Evolutionary conservation across 1,284 basidiomycete species (phyloP), one percentile per base, ranked within the genome.

Genomic region (Sanghuangporus weigelae): DNA sequence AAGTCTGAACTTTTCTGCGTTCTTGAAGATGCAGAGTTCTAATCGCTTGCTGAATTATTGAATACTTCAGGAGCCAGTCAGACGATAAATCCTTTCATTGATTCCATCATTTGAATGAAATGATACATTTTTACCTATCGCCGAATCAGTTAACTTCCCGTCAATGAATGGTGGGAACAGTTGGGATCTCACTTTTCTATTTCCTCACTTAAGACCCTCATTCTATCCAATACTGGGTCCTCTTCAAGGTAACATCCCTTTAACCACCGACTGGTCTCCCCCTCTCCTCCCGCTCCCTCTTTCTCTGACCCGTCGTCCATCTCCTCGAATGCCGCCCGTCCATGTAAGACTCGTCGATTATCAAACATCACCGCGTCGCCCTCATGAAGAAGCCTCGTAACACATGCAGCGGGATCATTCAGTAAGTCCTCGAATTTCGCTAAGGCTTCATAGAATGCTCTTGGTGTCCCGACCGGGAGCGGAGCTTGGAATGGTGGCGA

Each of bases 401-500:
- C 91, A 40, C 79, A 80, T 39, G 84, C 82, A 16, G 73, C 72
- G 0, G 81, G 78, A 16, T 82, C 79, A 44, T 89, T 83, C 2
- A 95, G 76, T 19, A 89, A 69, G 1, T 75, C 71, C 7, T 87
- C 82, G 70, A 95, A 98, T 10, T 75, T 73, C 3, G 73, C 69
- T 3, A 97, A 78, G 1, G 93, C 92, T 0, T 77, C 70, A 69
- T 90, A 92, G 66, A 95, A 87, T 26, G 73, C 73, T 1, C 72
- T 66, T 0, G 85, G 82, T 0, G 85, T 86, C 8, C 76, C 72
- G 4, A 80, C 72, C 1, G 80, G 76, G 2, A 92, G 77, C 0
- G 92, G 92, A 0, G 90, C 93, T 77, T 98, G 95, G 82, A 98
- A 99, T 0, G 96, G 96, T 0, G 96, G 96, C 3, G 92, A 91